Percentiles rank a stretch among this genome's conserved stretches.
Conservation (phyloP, 2,329 filamentous ascomycete species). For the Dothiorella sarmentorum region DNA sequence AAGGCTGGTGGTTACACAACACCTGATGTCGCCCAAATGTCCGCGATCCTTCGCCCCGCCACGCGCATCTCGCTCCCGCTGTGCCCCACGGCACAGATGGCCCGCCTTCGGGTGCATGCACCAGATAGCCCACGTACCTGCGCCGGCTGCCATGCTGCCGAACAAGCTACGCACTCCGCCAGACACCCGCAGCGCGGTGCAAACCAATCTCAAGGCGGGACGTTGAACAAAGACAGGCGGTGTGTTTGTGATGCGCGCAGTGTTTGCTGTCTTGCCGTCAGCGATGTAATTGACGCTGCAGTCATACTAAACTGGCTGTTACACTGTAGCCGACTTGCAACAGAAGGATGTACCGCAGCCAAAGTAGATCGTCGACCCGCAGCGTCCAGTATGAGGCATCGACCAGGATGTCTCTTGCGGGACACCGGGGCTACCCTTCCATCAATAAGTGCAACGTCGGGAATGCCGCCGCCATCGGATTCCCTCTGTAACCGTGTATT, state of each 20-base stretch:
- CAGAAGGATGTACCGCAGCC: conserved; percentile 2
- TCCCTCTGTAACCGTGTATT: no score
- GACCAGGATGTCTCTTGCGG: neutral
- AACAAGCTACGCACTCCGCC: neutral
- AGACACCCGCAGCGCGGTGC: neutral
- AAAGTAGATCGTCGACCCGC: neutral
- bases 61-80: conserved; percentile 2
- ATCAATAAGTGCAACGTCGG: neutral
- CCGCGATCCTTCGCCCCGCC: neutral
- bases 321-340: conserved; percentile 9
- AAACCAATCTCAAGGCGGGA: neutral
- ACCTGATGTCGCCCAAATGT: neutral
- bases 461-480: no score
- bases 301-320: neutral
- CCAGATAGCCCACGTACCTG: neutral
- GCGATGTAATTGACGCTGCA: neutral
- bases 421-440: neutral
- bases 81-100: conserved; percentile 4
- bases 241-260: neutral
- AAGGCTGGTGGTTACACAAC: conserved; percentile 4
- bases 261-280: neutral
- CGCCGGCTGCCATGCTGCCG: conserved; percentile 1
- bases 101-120: neutral
- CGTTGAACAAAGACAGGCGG: neutral
- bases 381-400: neutral